Base-by-base conservation (phyloP, 2,329 filamentous ascomycete species). In the Trichoderma harzianum region DNA sequence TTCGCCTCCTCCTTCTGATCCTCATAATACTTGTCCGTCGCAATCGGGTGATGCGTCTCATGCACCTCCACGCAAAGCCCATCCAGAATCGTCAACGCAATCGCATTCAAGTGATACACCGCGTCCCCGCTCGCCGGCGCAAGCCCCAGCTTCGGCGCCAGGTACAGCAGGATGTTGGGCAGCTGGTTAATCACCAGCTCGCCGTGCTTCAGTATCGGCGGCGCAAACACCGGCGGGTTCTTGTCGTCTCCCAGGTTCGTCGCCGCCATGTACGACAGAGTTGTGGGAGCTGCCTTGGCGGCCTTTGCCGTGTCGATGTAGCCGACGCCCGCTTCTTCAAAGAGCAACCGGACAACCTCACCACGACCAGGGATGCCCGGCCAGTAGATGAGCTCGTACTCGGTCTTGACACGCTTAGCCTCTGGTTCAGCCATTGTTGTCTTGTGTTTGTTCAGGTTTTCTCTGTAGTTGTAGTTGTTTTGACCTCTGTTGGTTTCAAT, bases 41-140 rank as follows among this genome's bases (percentile, higher is more conserved):
- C 85, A 66, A 93, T 83, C 1, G 93, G 93, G 77, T 95, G 93
- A 78, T 95, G 93, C 30, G 88, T 90, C 76, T 95, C 91, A 78
- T 95, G 93, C 1, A 89, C 80, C 81, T 95, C 93, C 75, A 91
- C 90, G 76, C 88, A 88, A 61, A 95, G 80, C 1, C 87, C 87
- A 76, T 95, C 93, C 21, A 95, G 81, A 1, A 91, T 90, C 3
- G 92, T 94, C 72, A 94, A 80, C 0, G 86, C 84, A 32, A 94
- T 85, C 62, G 84, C 85, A 72, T 93, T 89, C 73, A 93, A 83
- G 70, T 87, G 85, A 74, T 87, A 90, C 60, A 87, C 79, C 5
- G 83, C 85, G 4, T 80, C 78, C 2, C 79, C 80, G 21, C 79
- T 74, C 1, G 82, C 81, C 2, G 84, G 82, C 0, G 84, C 86